Base-by-base conservation (phyloP, 1,284 basidiomycete species). In the Agaricales sp. region DNA sequence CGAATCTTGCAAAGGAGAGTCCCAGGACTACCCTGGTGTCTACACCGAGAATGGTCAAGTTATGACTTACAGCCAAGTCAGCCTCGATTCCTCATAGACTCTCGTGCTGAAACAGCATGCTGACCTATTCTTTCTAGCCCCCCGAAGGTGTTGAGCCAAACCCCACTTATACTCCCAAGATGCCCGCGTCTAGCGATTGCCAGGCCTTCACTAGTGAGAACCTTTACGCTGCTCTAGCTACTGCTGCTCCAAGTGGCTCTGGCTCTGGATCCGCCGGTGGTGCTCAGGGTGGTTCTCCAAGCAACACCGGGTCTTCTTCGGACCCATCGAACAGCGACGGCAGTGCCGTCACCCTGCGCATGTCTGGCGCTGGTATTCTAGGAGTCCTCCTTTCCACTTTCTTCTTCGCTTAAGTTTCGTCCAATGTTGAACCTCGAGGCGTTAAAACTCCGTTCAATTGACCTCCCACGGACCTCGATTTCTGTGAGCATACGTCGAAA, bases 1-100 rank as follows among this genome's bases (percentile, higher is more conserved):
- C 54, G 62, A 66, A 44, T 57, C 62, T 19, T 76, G 75, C 55
- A 47, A 67, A 3, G 71, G 71, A 23, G 76, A 78, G 13, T 62
- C 72, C 55, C 70, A 72, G 63, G 65, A 68, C 51, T 61, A 63
- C 53, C 71, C 73, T 39, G 75, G 75, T 39, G 58, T 70, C 47
- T 78, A 75, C 63, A 67, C 67, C 43, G 59, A 62, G 3, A 59
- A 65, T 52, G 70, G 69, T 43, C 39, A 41, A 20, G 39, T 41
- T 41, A 11, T 41, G 39, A 41, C 39, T 4, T 41, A 41, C 39
- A 16, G 8, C 16, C 39, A 41, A 16, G 39, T 41, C n/a, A 20
- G 39, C 16, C 39, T 41, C 8, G 6, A 4, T 8, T 18, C 19
- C n/a, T 20, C 16, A 16, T 35, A 11, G 30, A 35, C 30, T n/a